Base-by-base conservation (phyloP, 2,329 filamentous ascomycete genomes). In the Alternaria ventricosa region DNA sequence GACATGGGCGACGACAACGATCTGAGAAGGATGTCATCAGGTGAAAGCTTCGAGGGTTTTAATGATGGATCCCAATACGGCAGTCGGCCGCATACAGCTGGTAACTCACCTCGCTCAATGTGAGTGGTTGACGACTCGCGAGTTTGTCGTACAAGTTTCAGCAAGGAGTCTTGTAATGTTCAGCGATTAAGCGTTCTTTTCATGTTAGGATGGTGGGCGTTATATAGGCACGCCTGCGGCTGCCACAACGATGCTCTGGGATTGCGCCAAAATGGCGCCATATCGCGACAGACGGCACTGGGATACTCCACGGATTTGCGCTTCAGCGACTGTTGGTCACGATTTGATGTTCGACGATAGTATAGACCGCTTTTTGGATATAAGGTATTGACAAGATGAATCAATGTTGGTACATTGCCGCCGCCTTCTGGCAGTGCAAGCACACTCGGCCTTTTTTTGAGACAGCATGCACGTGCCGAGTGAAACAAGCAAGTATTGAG, bases 41-140 rank as follows among this genome's bases (percentile, higher is more conserved):
- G 65, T 8, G 70, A 75, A 30, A 78, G 76, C 60, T 79, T 78
- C 57, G 68, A 74, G 18, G 76, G 76, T 1, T 78, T 77, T 55
- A 70, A 73, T 25, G 74, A 74, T 22, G 72, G 66, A 27, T 72
- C 64, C 54, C 71, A 70, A 50, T 75, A 71, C 63, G 70, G 64
- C 13, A 72, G 73, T 41, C 57, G 71, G 33, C 66, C 61, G 30
- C 70, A 72, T 13, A 72, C 68, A 41, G 68, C 66, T 5, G 70
- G 57, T 6, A 70, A 68, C 22, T 74, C 72, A 30, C 72, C 72
- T 11, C 64, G 60, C 25, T 73, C 69, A 18, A 57, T 59, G 28
- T 74, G 50, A 65, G 53, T n/a, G 12, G 5, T n/a, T 47, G 47
- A 45, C 43, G 43, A 36, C 15, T 41, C 46, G 20, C 36, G 27